These are phyloP conservation scores for Thielaviopsis punctulata DNA, from an alignment of 2,329 filamentous ascomycete species.

Conservation along the genomic window DNA sequence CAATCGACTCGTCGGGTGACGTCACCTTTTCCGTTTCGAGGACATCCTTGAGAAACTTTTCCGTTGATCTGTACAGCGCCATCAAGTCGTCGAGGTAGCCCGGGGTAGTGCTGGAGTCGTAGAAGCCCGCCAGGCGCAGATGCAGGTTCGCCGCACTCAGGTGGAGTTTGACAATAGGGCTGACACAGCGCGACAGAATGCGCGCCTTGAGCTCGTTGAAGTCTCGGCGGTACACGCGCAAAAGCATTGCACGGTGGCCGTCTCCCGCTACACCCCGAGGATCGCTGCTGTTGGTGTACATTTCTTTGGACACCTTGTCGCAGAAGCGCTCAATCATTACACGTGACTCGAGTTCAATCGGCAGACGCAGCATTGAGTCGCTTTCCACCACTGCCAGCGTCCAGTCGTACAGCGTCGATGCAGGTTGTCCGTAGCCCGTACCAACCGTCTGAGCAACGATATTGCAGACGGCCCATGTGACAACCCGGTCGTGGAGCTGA, in stretches of 20 bases:
- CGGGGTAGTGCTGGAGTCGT: constrained; percentile 55
- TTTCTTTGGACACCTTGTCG: constrained; percentile 61
- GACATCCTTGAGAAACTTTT: constrained; percentile 50
- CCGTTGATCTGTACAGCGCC: constrained; percentile 56
- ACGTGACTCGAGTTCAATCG: constrained; percentile 46
- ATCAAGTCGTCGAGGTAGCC: constrained; percentile 60
- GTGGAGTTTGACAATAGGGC: constrained; percentile 45
- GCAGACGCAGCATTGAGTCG: constrained; percentile 33
- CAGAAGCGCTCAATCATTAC: constrained; percentile 58
- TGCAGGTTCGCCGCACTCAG: constrained; percentile 58
- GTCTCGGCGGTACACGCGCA: constrained; percentile 48
- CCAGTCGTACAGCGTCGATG: constrained; percentile 62
- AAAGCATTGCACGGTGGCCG: constrained; percentile 48
- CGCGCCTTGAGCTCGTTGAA: constrained; percentile 44
- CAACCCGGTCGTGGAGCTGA: constrained; percentile 60
- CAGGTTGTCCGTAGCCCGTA: constrained; percentile 71
- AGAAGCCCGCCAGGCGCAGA: constrained; percentile 63
- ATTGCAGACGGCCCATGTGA: constrained; percentile 74
- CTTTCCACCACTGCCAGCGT: constrained; percentile 43
- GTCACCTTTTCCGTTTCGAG: constrained; percentile 34
- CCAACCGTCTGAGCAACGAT: constrained; percentile 67
- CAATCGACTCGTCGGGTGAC: constrained; percentile 27
- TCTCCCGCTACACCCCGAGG: constrained; percentile 51
- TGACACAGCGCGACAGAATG: constrained; percentile 40
- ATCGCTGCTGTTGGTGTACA: constrained; percentile 63